Base-by-base conservation (phyloP, 83 land plant species). In the Picea mariana region DNA sequence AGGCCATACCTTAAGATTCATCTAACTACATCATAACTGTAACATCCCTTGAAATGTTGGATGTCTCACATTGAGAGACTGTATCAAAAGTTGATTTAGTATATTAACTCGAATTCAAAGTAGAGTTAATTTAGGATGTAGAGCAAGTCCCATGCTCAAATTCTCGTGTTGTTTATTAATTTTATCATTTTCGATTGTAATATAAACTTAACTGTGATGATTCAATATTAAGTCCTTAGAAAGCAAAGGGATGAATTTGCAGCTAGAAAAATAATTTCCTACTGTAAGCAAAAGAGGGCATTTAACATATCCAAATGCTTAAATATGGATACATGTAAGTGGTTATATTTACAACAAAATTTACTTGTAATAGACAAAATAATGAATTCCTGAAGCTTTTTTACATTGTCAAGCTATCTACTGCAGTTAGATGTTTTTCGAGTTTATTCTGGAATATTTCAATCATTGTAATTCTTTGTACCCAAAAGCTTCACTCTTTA, bases 11-110 rank as follows among this genome's bases (percentile, higher is more conserved):
- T 71, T 8, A 21, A 71, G 75, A 71, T 71, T 71, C 49, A 38
- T 12, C 23, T 71, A 42, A 17, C 75, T 40, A 24, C 42, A 71
- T 38, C 9, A 21, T 20, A 71, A 40, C 44, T 71, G 52, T 27
- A 71, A 38, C 47, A 7, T 40, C 49, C 75, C 7, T 71, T 40
- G 49, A 71, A 71, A 71, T 5, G 49, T 40, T 38, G 60, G 16
- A n/a, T 13, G 52, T 71, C 75, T 71, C 75, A 71, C 16, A 71
- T 71, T 71, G 75, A 40, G 75, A 71, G n/a, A 7, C 47, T 38
- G 18, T 13, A 20, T 71, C 75, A 71, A 71, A 71, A 71, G 21
- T 20, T 71, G 75, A 71, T 23, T 9, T 40, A 40, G 49, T 40
- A 40, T 44, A 40, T 71, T 38, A 71, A 6, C 23, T 71, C n/a